Evolutionary conservation across 2,329 filamentous ascomycete genomes (phyloP).

Genomic region (Botrytis paeoniae): DNA sequence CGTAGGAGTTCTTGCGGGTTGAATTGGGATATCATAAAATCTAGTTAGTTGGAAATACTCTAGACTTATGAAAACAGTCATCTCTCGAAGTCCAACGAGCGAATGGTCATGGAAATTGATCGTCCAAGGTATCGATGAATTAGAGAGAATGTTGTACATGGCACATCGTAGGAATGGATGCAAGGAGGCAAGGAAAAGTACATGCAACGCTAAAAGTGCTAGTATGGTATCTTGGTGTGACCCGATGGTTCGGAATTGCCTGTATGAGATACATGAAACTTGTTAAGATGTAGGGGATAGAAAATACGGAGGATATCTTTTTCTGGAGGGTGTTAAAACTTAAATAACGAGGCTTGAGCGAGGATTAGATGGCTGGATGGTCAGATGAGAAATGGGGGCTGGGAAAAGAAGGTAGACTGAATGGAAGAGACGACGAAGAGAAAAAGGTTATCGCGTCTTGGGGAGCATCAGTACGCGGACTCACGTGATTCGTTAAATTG

Average conservation of each 20-base stretch:
- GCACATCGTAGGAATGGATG: not conserved
- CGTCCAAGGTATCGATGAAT: not conserved
- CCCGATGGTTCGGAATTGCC: conserved; percentile 9
- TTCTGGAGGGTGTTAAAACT: not conserved
- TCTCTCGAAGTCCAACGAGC: not conserved
- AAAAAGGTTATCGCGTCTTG: not conserved
- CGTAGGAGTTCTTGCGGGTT: not conserved
- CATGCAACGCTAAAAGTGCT: conserved; percentile 5
- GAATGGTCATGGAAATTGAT: not conserved
- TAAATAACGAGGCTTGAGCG: not conserved
- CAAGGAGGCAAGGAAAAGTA: not conserved
- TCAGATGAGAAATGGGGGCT: not conserved
- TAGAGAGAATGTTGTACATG: not conserved
- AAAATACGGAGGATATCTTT: not conserved
- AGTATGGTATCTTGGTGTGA: not conserved
- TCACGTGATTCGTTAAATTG: not conserved
- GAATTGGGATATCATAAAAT: not conserved
- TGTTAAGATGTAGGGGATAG: not conserved
- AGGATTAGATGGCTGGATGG: not conserved
- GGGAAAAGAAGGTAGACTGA: not conserved
- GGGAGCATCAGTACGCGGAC: not conserved
- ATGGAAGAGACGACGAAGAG: not conserved
- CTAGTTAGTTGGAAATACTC: not conserved
- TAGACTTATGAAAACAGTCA: not conserved
- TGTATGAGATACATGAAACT: not conserved